These are phyloP conservation scores for Pseudogymnoascus sp. DNA, from an alignment of 2,329 filamentous ascomycete species.

Conservation along the genomic window DNA sequence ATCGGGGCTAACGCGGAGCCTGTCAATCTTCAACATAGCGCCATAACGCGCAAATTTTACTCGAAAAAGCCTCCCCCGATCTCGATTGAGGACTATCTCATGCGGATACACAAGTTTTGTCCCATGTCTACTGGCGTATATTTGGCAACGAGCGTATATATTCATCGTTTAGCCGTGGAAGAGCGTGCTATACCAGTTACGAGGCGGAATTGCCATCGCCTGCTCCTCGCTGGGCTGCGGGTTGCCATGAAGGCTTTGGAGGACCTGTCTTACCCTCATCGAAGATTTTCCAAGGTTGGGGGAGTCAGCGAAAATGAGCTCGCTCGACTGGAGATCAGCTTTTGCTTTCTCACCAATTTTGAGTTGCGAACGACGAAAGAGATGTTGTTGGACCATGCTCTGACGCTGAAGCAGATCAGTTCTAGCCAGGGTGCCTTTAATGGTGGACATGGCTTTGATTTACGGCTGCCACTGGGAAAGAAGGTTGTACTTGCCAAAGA, in stretches of 20 bases:
- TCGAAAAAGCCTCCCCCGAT: conserved; percentile 82
- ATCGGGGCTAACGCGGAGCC: conserved; percentile 65
- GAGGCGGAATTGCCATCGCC: conserved; percentile 73
- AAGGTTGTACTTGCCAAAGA: conserved; percentile 20
- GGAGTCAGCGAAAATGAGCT: conserved; percentile 79
- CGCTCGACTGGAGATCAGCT: conserved; percentile 78
- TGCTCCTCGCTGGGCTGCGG: conserved; percentile 74
- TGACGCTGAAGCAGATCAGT: conserved; percentile 31
- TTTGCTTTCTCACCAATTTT: conserved; percentile 80
- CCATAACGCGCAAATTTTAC: conserved; percentile 89
- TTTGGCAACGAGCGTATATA: conserved; percentile 80
- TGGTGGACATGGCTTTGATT: conserved; percentile 10
- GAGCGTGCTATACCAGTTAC: conserved; percentile 77
- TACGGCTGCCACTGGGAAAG: conserved; percentile 24
- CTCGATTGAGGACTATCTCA: conserved; percentile 73
- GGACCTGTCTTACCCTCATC: conserved; percentile 80
- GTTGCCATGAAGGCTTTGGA: conserved; percentile 95
- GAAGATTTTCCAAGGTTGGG: conserved; percentile 76
- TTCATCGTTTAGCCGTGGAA: conserved; percentile 70
- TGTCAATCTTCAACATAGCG: conserved; percentile 69
- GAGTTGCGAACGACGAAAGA: conserved; percentile 61
- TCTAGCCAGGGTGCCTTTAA: conserved; percentile 27
- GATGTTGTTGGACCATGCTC: conserved; percentile 45
- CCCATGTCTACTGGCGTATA: conserved; percentile 93
- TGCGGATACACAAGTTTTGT: conserved; percentile 81